Base-by-base conservation (phyloP, 1,139 yeast genomes). In the Taphrina confusa region DNA sequence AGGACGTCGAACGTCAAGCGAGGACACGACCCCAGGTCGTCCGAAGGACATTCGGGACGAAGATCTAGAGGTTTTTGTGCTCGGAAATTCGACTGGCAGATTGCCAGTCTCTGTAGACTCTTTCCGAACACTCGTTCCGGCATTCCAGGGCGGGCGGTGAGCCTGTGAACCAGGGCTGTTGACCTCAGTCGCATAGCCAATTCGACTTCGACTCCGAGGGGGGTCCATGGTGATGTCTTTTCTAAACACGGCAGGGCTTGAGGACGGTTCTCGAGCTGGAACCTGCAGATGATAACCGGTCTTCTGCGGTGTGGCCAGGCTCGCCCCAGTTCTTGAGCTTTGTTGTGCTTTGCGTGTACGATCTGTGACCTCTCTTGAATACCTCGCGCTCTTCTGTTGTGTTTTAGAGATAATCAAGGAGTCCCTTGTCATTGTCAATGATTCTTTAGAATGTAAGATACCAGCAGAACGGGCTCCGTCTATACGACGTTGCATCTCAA, bases 141-240 rank as follows among this genome's bases (percentile, higher is more conserved):
- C 42, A 33, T 54, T 54, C 58, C 58, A 54, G 6, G 51, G 51
- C 4, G 58, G 58, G 11, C 46, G 45, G n/a, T 33, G 16, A 4
- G 46, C 27, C 8, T 31, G 31, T 25, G 18, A 34, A 20, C 4
- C 16, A 2, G 30, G 37, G 9, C 23, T 28, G 11, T 22, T 40
- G n/a, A 18, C 40, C 4, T 25, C 57, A 6, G 44, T 18, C 18
- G 14, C 40, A 33, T 42, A 30, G 28, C 45, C 33, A 14, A 54
- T 34, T 11, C 58, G 50, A 23, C 51, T 42, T n/a, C 45, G 58
- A 20, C 58, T 54, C 22, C 58, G 27, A 5, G 58, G 58, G n/a
- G 58, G 51, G 30, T 54, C 58, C 28, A 54, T 23, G n/a, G 58
- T 33, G 25, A 36, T 44, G 20, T 54, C 58, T 12, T 46, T 31